A percentile compares a stretch with the other conserved stretches of the same genome.
Evolutionary conservation across 352 stramenopile genomes (phyloP).

Genomic region (Globisporangium cylindrosporum): DNA sequence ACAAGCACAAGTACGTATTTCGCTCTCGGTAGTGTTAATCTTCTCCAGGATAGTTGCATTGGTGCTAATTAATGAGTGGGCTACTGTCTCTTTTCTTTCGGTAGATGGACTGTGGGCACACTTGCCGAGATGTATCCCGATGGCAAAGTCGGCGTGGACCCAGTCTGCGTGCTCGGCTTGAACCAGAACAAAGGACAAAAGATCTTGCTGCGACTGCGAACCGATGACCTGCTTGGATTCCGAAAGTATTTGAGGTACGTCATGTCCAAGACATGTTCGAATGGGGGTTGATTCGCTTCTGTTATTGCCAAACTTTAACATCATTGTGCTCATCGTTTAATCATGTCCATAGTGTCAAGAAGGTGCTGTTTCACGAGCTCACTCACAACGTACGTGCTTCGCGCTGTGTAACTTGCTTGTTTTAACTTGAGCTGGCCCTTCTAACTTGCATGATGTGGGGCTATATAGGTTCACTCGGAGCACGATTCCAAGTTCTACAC

Average conservation of each 20-base stretch:
- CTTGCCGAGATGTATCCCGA: conserved; percentile 90
- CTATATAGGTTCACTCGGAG: conserved; percentile 57
- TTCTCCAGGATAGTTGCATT: background rate
- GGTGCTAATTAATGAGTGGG: background rate
- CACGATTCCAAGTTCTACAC: conserved; percentile 82
- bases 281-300: background rate
- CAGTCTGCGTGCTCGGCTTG: conserved; percentile 89
- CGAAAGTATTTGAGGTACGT: conserved; percentile 79
- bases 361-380: conserved; percentile 94
- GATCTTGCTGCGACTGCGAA: conserved; percentile 93
- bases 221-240: conserved; percentile 92
- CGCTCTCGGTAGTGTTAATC: background rate
- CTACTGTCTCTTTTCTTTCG: background rate
- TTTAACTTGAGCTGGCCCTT: background rate
- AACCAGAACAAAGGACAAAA: conserved; percentile 95
- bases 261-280: background rate
- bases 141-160: conserved; percentile 87
- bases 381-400: conserved; percentile 85
- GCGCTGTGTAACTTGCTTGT: background rate
- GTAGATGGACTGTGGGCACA: conserved; percentile 80
- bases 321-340: background rate
- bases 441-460: background rate
- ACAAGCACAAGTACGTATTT: conserved; percentile 73
- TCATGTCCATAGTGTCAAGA: conserved; percentile 71
- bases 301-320: background rate